Base-by-base conservation (phyloP, 202 grass and related monocot species). In the Eragrostis tef region DNA sequence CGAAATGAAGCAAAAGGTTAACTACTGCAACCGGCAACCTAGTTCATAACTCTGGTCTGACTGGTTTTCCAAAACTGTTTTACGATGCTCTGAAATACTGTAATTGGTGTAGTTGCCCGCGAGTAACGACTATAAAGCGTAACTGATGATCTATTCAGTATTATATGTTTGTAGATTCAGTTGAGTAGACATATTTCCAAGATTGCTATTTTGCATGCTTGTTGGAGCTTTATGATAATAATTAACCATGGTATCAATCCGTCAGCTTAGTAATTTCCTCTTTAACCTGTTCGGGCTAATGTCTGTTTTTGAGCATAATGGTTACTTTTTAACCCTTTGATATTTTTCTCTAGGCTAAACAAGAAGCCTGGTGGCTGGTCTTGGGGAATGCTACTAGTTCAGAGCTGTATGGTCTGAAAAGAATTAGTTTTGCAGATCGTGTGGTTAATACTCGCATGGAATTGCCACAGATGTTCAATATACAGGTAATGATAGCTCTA, bases 301-400 rank as follows among this genome's bases (percentile, higher is more conserved):
- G 57, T 50, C 9, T 67, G 9, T 74, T 29, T 2, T 59, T 79
- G 46, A 69, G 74, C 45, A 56, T 17, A 31, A 70, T 71, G 42
- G 54, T 12, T 65, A 22, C 19, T 57, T 68, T 61, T 77, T 75
- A 9, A 77, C 12, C 9, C 58, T 82, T 29, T 64, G 24, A 73
- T 78, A 19, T 67, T 83, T 77, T 81, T 78, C 36, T 73, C 13
- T 81, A 98, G 94, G 88, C 85, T 65, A 98, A 98, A 87, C 90
- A 93, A 88, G 95, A 94, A 94, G 95, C 92, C 64, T 98, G 95
- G 92, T 98, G 95, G 95, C 75, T 98, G 65, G 84, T 98, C 77
- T 77, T 98, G 53, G 95, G 95, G 77, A 94, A 93, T 86, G 52
- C 75, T 75, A 48, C 64, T 34, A 88, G 67, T 73, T 98, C 90